Base-by-base conservation (phyloP, 2,329 filamentous ascomycete species). In the Truncatella angustata region DNA sequence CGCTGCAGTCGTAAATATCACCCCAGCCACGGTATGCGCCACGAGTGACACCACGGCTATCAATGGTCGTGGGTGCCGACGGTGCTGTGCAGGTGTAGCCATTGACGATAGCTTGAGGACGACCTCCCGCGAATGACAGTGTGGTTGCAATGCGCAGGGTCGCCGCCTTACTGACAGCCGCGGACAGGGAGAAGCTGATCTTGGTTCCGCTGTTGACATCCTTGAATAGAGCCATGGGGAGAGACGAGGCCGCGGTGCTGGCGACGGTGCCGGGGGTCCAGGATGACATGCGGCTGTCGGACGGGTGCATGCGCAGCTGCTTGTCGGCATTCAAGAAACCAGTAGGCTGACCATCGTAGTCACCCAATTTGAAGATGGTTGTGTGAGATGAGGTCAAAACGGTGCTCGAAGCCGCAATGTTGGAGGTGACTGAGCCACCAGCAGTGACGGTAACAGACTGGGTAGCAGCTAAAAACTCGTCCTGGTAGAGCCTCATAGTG, bases 141-240 rank as follows among this genome's bases (percentile, higher is more conserved):
- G 81, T 84, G 0, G 81, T 84, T 2, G 79, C 80, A 43, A 85
- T 73, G 23, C 79, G 72, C 9, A 84, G 67, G 0, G 77, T 82
- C 0, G 76, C 74, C 0, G 72, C 70, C 1, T 70, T 72, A 1
- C 68, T 69, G 26, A 77, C 68, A 0, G 70, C 65, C 9, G 71
- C 66, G 0, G 69, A 67, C 0, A 78, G 66, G 1, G 71, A 71
- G 58, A 84, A 81, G 42, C 52, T 58, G 54, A 65, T 63, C 50
- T 54, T 56, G 51, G 61, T 60, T 4, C 60, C 63, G 54, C 64
- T 56, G 32, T 73, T 75, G 58, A 83, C 80, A 2, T 73, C 78
- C 55, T 79, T 76, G 61, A 80, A 79, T 9, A 82, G 65, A 1
- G 81, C 80, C 81, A 84, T 84, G 2, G 81, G 81, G 54, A 83